Evolutionary conservation across 2,329 filamentous ascomycete species (phyloP).

Genomic region (Paecilomyces variotii): DNA sequence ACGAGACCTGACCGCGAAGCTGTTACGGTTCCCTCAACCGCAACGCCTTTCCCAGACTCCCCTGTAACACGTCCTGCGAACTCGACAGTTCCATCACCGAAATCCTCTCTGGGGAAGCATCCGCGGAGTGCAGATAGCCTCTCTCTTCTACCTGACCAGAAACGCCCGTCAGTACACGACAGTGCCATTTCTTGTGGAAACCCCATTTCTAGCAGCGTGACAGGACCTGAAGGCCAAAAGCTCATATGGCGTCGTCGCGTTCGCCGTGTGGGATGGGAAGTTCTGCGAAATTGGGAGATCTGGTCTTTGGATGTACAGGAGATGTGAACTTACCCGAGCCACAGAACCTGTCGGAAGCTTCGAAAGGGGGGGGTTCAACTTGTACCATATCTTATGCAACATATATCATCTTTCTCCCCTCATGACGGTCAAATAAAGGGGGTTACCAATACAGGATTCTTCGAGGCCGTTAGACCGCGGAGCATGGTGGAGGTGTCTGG

Average conservation of each 20-base stretch:
- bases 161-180: neutral
- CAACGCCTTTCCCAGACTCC: neutral
- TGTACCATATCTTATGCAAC: neutral
- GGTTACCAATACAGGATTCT: neutral
- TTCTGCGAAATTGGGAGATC: slow-evolving; percentile 35
- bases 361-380: neutral
- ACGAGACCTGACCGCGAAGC: neutral
- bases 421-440: neutral
- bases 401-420: neutral
- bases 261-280: slow-evolving; percentile 31
- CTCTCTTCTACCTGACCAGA: slow-evolving; percentile 3
- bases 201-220: neutral
- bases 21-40: neutral
- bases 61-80: neutral
- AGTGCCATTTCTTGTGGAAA: neutral
- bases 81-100: slow-evolving; percentile 2
- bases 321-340: slow-evolving; percentile 12
- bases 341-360: neutral
- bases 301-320: slow-evolving; percentile 37
- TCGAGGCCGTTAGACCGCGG: neutral
- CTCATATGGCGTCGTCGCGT: slow-evolving; percentile 24
- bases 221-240: slow-evolving; percentile 13
- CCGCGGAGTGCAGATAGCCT: slow-evolving; percentile 10
- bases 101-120: slow-evolving; percentile 19
- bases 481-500: neutral